These are phyloP conservation scores for Polyplosphaeria fusca DNA, from an alignment of 495 filamentous ascomycete species.

Conservation along the genomic window DNA sequence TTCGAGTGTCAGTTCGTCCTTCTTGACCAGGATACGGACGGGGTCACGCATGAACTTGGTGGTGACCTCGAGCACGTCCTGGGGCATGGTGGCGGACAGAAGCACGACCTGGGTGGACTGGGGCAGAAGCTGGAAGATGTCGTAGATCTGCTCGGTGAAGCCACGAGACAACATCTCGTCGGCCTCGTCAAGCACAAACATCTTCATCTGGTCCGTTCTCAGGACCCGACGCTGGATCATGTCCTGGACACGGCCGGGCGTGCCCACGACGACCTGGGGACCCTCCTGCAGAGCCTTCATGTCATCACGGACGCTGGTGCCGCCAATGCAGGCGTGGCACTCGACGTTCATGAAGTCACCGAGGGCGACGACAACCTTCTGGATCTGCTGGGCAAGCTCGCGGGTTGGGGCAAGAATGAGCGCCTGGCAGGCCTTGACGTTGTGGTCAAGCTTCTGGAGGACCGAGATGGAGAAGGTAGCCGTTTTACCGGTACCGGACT, in stretches of 20 bases:
- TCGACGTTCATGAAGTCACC: constrained; percentile 99
- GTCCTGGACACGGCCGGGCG: constrained; percentile 92
- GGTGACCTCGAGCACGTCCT: constrained; percentile 98
- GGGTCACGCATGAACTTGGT: constrained; percentile 99
- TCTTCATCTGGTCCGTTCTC: constrained; percentile 94
- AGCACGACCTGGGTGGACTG: constrained; percentile 97
- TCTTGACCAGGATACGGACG: constrained; percentile 98
- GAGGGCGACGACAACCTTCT: constrained; percentile 93
- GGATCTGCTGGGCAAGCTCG: constrained; percentile 96
- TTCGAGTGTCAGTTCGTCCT: constrained; percentile 97
- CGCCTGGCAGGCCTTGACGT: constrained; percentile 48
- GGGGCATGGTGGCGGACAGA: constrained; percentile 92
- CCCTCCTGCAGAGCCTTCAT: constrained; percentile 76
- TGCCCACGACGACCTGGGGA: constrained; percentile 94
- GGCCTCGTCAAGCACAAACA: constrained; percentile 97
- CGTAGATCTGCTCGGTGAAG: constrained; percentile 99
- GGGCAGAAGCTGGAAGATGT: constrained; percentile 94
- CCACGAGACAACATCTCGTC: constrained; percentile 87
- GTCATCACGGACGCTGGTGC: constrained; percentile 95
- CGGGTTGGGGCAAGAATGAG: constrained; percentile 96
- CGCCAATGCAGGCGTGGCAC: constrained; percentile 97
- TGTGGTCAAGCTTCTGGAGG: constrained; percentile 44
- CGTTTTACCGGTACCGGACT: constrained; percentile 98
- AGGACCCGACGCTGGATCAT: constrained; percentile 98
- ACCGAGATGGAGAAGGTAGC: constrained; percentile 98